phyloP scores from a whole-genome alignment of 768 basidiomycete genomes.

The Collybiopsis luxurians region DNA sequence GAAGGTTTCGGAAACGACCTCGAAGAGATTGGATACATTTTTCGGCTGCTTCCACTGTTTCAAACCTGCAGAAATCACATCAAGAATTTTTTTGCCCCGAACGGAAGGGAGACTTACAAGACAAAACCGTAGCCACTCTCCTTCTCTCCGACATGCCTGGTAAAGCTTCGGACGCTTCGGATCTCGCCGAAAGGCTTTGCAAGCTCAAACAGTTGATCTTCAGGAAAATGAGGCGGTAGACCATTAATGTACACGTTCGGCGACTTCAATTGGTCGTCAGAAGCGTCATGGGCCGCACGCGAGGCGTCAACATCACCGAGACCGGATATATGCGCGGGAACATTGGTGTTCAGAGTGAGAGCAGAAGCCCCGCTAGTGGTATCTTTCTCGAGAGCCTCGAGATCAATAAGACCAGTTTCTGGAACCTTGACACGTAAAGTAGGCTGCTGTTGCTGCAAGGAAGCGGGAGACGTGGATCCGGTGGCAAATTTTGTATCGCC shows the following conservation, averaged over 20 bases:
- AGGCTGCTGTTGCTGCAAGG: neutral
- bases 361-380: neutral
- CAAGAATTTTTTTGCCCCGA: neutral
- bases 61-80: constrained; percentile 47
- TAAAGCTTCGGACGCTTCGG: constrained; percentile 80
- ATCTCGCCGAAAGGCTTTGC: constrained; percentile 71
- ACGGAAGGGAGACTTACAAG: constrained; percentile 11
- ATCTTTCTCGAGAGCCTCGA: constrained; percentile 5
- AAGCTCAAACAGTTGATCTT: constrained; percentile 74
- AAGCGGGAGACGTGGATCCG: neutral
- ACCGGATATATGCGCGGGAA: constrained; percentile 5
- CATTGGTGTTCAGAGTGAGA: neutral
- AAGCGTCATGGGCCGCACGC: too few relatives aligned
- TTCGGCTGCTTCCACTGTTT: constrained; percentile 63
- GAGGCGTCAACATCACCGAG: neutral
- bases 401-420: constrained; percentile 4
- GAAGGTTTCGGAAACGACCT: constrained; percentile 73
- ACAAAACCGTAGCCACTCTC: constrained; percentile 42
- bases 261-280: constrained; percentile 33
- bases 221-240: constrained; percentile 78
- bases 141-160: constrained; percentile 75
- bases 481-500: neutral
- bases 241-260: constrained; percentile 91
- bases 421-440: neutral
- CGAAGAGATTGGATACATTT: constrained; percentile 69